Conservation (phyloP, 2,329 filamentous ascomycete species). For the Colletotrichum sp. region DNA sequence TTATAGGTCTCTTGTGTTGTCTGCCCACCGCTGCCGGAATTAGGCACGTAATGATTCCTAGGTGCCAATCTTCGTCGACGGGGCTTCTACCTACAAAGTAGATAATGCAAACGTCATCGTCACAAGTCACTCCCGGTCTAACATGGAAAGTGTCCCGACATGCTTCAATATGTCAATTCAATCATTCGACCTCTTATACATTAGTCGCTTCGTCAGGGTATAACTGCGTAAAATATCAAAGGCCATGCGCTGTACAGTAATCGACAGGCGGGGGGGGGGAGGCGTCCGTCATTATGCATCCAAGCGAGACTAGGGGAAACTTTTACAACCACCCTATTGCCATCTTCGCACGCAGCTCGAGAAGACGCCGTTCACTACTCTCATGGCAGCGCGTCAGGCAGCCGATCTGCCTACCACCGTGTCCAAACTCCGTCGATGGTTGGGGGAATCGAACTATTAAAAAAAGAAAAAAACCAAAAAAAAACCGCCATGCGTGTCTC, state of each 20-base stretch:
- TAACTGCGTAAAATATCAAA: slow-evolving; percentile 31
- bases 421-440: background rate
- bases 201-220: slow-evolving; percentile 41
- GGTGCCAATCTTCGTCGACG: background rate
- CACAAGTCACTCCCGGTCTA: background rate
- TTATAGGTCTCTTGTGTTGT: background rate
- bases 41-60: background rate
- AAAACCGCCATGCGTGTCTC: slow-evolving; percentile 23
- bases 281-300: slow-evolving; percentile 20
- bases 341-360: background rate
- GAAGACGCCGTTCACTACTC: background rate
- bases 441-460: background rate
- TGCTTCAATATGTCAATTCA: background rate
- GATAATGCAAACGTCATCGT: background rate
- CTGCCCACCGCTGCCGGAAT: background rate
- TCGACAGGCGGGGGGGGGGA: slow-evolving; percentile 6
- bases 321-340: background rate
- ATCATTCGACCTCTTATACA: slow-evolving; percentile 27
- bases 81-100: background rate
- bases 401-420: background rate
- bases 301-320: slow-evolving; percentile 23
- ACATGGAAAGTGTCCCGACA: background rate
- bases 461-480: background rate
- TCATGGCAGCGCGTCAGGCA: background rate
- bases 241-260: slow-evolving; percentile 30